These are phyloP conservation scores for Phanerochaete sordida DNA, from an alignment of 768 basidiomycete species.

Conservation along the genomic window DNA sequence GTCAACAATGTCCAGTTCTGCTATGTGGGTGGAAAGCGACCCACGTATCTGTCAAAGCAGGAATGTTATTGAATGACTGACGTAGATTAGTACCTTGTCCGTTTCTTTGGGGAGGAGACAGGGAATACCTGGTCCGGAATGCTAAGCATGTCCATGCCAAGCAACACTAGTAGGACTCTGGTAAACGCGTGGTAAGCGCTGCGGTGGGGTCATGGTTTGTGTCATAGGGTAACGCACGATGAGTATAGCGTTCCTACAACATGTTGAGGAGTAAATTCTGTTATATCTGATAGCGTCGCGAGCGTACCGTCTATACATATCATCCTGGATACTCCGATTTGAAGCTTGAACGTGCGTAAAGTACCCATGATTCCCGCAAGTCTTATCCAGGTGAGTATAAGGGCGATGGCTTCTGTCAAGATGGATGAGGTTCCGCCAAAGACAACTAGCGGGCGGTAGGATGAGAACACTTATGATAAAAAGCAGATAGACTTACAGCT, in stretches of 20 bases:
- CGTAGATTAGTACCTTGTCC: background rate
- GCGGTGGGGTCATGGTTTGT: too few species aligned
- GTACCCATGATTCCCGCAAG: background rate
- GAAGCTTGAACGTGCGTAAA: background rate
- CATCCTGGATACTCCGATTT: background rate
- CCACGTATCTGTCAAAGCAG: constrained; percentile 11
- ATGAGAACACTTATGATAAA: too few species aligned
- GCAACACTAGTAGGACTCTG: too few species aligned
- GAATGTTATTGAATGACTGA: constrained; percentile 13
- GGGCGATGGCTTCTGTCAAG: background rate
- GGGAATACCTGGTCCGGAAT: constrained; percentile 8
- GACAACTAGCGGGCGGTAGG: background rate
- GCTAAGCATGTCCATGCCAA: constrained; percentile 4
- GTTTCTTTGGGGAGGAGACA: background rate
- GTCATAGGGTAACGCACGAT: too few species aligned
- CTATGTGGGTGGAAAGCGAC: too few species aligned
- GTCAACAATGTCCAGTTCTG: too few species aligned
- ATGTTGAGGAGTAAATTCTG: too few species aligned
- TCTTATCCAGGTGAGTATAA: constrained; percentile 1
- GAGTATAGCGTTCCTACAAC: too few species aligned
- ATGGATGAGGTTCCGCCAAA: constrained; percentile 3
- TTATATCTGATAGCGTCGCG: too few species aligned
- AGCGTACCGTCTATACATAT: constrained; percentile 1
- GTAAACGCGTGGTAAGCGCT: too few species aligned
- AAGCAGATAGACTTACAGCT: constrained; percentile 4